Percentiles rank a stretch among this genome's conserved stretches.
Evolutionary conservation across 208 protist species (phyloP).

Genomic region (Lotmaria passim): DNA sequence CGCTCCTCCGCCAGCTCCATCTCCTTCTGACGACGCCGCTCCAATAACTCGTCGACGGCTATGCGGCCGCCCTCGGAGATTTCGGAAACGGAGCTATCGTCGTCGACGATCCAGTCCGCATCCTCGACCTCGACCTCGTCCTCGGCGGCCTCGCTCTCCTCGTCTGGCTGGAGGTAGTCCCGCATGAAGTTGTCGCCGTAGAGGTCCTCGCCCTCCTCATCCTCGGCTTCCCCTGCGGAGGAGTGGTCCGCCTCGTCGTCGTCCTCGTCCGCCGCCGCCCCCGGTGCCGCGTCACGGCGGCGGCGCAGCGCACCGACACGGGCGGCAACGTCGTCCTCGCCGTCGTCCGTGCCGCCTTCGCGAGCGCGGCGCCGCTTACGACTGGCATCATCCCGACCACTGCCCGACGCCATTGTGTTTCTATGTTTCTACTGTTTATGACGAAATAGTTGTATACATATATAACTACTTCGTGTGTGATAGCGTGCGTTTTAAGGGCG

Average conservation of each 20-base stretch:
- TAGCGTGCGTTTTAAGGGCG: not conserved
- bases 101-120: slow-evolving; percentile 81
- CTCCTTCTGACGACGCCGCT: slow-evolving; percentile 74
- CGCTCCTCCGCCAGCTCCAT: slow-evolving; percentile 63
- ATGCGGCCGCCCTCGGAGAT: slow-evolving; percentile 75
- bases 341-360: slow-evolving; percentile 10
- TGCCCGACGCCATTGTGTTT: slow-evolving; percentile 6
- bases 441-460: too few species aligned
- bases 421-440: not conserved
- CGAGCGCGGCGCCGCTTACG: slow-evolving; percentile 27
- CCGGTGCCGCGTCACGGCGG: not conserved
- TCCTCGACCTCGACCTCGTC: slow-evolving; percentile 64
- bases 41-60: slow-evolving; percentile 79
- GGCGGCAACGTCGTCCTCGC: slow-evolving; percentile 1
- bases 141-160: slow-evolving; percentile 76
- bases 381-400: slow-evolving; percentile 9
- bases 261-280: slow-evolving; percentile 17
- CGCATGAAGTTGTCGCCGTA: slow-evolving; percentile 90
- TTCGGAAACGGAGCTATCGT: slow-evolving; percentile 73
- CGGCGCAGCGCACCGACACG: not conserved
- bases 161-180: slow-evolving; percentile 84
- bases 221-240: slow-evolving; percentile 36
- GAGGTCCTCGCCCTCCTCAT: slow-evolving; percentile 88
- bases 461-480: too few species aligned
- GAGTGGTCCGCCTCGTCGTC: slow-evolving; percentile 25